A percentile compares a stretch with the other conserved stretches of the same genome.
Conservation (phyloP, 2,329 filamentous ascomycete species). For the Akanthomyces lecanii region DNA sequence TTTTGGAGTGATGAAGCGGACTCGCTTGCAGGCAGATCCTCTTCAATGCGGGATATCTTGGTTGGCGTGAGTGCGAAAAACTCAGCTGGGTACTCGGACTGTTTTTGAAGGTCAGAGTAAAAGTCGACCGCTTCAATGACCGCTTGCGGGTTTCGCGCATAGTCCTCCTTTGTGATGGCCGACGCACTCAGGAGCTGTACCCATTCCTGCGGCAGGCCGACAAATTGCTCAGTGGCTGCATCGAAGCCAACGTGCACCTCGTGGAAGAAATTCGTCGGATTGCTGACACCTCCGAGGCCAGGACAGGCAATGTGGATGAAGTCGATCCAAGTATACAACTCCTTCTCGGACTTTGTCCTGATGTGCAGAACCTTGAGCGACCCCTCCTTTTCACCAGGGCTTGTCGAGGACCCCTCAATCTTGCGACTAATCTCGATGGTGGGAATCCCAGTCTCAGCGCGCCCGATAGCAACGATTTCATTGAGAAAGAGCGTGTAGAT, state of each 20-base stretch:
- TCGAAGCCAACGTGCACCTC: slow-evolving; percentile 91
- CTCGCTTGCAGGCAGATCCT: background rate
- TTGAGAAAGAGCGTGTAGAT: slow-evolving; percentile 72
- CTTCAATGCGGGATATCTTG: slow-evolving; percentile 2
- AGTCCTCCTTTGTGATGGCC: slow-evolving; percentile 24
- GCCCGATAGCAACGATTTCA: slow-evolving; percentile 75
- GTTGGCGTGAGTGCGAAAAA: slow-evolving; percentile 10
- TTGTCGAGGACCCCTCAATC: slow-evolving; percentile 58
- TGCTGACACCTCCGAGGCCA: slow-evolving; percentile 89
- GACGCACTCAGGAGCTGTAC: slow-evolving; percentile 26
- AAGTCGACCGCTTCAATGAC: slow-evolving; percentile 17
- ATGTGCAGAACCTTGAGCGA: slow-evolving; percentile 74
- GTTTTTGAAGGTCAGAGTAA: slow-evolving; percentile 12
- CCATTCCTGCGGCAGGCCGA: slow-evolving; percentile 24
- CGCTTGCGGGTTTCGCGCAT: slow-evolving; percentile 13
- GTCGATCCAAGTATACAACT: slow-evolving; percentile 93
- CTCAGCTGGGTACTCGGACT: background rate
- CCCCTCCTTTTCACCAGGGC: slow-evolving; percentile 67
- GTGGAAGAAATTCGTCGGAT: slow-evolving; percentile 90
- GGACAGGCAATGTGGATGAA: slow-evolving; percentile 88
- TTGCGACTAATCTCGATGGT: slow-evolving; percentile 81
- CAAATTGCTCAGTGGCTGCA: slow-evolving; percentile 75
- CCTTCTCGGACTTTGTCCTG: slow-evolving; percentile 82
- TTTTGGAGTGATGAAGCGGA: background rate
- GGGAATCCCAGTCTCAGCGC: slow-evolving; percentile 78